Base-by-base conservation (phyloP, 208 protist genomes). In the Wallacemonas sp. region DNA sequence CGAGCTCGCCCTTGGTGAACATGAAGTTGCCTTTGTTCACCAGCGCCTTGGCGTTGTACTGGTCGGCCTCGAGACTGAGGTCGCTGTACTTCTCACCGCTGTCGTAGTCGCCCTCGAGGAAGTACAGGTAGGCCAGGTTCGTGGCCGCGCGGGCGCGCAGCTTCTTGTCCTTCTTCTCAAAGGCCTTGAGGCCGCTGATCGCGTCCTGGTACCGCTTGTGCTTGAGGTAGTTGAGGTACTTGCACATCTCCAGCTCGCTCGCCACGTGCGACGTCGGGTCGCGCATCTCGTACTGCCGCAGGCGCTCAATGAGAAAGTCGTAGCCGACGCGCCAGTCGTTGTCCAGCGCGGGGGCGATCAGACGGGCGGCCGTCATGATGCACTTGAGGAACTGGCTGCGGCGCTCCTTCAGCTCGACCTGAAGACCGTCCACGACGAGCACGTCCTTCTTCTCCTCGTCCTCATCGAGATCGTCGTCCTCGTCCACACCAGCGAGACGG, bases 111-210 rank as follows among this genome's bases (percentile, higher is more conserved):
- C 93, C 95, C 71, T 99, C 97, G n/a, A 99, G 86, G 77, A 99
- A 99, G 88, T 99, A 99, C 23, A 99, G 81, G 72, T 98, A 99
- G 8, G 96, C 94, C 22, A 99, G 78, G 84, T 99, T 99, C 48
- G 97, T 99, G 57, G 98, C 94, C 18, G 97, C 97, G 7, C 87
- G 84, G 29, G 91, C 90, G 38, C 87, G 82, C 48, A 98, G 86
- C 28, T 77, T 65, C 70, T 87, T 88, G 76, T 99, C 96, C 80
- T 98, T 97, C 81, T 98, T 98, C 79, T 99, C 97, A 62, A 98
- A 99, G 12, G 80, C 79, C 74, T 98, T 98, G 39, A 99, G 84
- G 28, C 91, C 86, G 67, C 87, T 93, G 65, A 98, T 97, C 18
- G 97, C 96, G 61, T 97, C 86, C 57, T 92, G 81, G 81, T 96